phyloP scores from a whole-genome alignment of 805 yeast species.

The Phaffomyces thermotolerans region DNA sequence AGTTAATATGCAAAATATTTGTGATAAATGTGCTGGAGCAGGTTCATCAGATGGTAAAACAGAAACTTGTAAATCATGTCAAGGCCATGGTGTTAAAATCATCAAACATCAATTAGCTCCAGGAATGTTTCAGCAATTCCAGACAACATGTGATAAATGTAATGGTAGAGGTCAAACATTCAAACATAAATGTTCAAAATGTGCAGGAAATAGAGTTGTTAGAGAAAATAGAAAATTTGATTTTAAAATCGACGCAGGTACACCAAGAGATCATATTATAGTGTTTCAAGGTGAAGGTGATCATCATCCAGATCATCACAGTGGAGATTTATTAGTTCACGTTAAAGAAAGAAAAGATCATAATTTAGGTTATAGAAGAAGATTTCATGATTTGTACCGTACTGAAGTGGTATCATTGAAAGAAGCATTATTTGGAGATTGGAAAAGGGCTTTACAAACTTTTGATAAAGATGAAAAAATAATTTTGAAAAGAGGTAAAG shows the following conservation, averaged over 20 bases:
- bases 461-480: conserved; percentile 54
- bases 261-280: conserved; percentile 50
- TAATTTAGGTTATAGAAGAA: conserved; percentile 81
- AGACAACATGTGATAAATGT: conserved; percentile 73
- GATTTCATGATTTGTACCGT: conserved; percentile 66
- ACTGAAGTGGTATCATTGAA: conserved; percentile 67
- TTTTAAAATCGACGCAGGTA: conserved; percentile 64
- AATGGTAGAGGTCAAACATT: conserved; percentile 68
- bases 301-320: conserved; percentile 68
- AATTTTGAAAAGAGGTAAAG: conserved; percentile 38
- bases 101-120: conserved; percentile 76
- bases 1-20: conserved; percentile 64
- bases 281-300: conserved; percentile 73
- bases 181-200: conserved; percentile 54
- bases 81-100: conserved; percentile 65
- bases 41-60: conserved; percentile 78
- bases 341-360: conserved; percentile 46
- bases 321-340: conserved; percentile 73
- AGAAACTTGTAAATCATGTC: conserved; percentile 60
- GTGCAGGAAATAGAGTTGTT: conserved; percentile 65
- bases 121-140: conserved; percentile 83
- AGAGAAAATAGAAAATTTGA: conserved; percentile 49
- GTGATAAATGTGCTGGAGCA: conserved; percentile 73
- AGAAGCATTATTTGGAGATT: conserved; percentile 75
- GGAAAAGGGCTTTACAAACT: conserved; percentile 63